phyloP scores from a whole-genome alignment of 75 land plant genomes.

The Chamaecyparis obtusa region DNA sequence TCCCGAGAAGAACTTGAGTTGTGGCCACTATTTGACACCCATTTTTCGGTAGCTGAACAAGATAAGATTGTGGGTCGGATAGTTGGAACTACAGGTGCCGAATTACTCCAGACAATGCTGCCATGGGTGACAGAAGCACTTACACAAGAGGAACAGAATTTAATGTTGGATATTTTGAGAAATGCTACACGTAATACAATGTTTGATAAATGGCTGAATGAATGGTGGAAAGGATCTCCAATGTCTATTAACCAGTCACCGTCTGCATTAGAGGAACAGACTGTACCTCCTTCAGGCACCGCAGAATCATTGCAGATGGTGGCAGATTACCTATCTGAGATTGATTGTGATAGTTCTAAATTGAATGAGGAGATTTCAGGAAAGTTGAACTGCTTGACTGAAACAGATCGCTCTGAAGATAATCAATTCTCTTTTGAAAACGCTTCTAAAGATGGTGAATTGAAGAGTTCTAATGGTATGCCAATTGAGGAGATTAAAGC shows the following conservation, averaged over 20 bases:
- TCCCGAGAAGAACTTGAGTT: constrained; percentile 70
- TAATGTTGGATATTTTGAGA: constrained; percentile 54
- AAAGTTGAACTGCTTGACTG: neutral
- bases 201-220: constrained; percentile 75
- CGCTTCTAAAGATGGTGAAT: neutral
- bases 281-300: constrained; percentile 31
- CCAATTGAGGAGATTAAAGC: neutral
- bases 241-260: constrained; percentile 11
- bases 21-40: constrained; percentile 61
- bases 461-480: constrained; percentile 1
- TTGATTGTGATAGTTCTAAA: constrained; percentile 7
- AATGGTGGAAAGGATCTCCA: constrained; percentile 72
- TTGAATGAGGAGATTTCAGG: constrained; percentile 8
- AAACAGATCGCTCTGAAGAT: neutral
- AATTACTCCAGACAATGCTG: constrained; percentile 72
- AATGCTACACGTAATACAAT: constrained; percentile 69
- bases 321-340: constrained; percentile 45
- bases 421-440: neutral
- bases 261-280: constrained; percentile 22
- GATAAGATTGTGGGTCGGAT: constrained; percentile 64
- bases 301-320: constrained; percentile 54
- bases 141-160: constrained; percentile 57
- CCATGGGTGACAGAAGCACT: constrained; percentile 79
- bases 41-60: constrained; percentile 67
- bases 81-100: constrained; percentile 74